Percentiles rank a stretch among this genome's conserved stretches.
phyloP scores from a whole-genome alignment of 352 stramenopile species.

The Halophytophthora batemanensis region DNA sequence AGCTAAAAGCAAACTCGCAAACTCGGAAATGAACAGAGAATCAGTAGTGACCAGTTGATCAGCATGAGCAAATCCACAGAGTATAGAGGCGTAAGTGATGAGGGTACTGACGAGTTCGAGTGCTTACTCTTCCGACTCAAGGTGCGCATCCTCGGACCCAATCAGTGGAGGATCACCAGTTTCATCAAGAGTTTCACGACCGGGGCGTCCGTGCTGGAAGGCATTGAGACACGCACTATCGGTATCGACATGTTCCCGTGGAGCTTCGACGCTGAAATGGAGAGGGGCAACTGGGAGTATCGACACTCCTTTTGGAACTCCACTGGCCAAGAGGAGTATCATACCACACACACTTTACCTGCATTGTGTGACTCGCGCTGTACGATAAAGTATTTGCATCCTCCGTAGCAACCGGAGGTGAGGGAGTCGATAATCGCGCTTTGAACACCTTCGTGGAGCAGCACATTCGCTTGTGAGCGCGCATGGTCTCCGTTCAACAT shows the following conservation, averaged over 20 bases:
- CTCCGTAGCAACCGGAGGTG: background rate
- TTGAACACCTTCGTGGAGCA: slow-evolving; percentile 12
- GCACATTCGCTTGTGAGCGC: slow-evolving; percentile 10
- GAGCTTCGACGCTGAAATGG: slow-evolving; percentile 16
- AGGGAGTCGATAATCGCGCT: slow-evolving; percentile 2
- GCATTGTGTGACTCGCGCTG: slow-evolving; percentile 9
- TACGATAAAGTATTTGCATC: slow-evolving; percentile 3
- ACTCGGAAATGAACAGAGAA: no score
- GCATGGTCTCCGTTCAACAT: slow-evolving; percentile 7
- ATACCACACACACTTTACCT: slow-evolving; percentile 10
- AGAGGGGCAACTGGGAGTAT: slow-evolving; percentile 4
- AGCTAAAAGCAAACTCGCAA: no score
- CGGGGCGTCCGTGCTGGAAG: slow-evolving; percentile 8
- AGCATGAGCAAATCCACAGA: no score
- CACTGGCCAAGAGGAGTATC: slow-evolving; percentile 14
- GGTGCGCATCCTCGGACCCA: slow-evolving; percentile 29
- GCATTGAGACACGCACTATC: slow-evolving; percentile 25
- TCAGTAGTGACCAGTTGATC: no score
- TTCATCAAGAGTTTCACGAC: slow-evolving; percentile 27
- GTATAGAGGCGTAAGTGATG: no score
- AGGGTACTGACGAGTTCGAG: background rate
- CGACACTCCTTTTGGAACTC: slow-evolving; percentile 15
- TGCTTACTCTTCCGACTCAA: slow-evolving; percentile 19
- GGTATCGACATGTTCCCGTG: slow-evolving; percentile 33
- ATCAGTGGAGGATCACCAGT: slow-evolving; percentile 30